phyloP scores from a whole-genome alignment of 768 basidiomycete genomes.

The Boletus edulis region DNA sequence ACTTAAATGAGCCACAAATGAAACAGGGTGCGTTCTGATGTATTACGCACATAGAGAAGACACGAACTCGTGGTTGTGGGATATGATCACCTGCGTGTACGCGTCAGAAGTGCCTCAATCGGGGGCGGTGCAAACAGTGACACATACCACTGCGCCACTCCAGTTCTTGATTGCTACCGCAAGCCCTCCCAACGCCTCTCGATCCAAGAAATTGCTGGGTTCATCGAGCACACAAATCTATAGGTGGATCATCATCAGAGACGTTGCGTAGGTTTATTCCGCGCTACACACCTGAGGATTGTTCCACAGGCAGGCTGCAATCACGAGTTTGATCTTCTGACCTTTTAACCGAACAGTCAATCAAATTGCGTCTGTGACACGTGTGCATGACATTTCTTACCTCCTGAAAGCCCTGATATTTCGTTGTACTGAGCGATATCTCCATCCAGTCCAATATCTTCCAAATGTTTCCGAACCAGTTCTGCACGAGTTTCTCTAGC shows the following conservation, averaged over 20 bases:
- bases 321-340: slow-evolving; percentile 96
- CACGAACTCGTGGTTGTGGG: slow-evolving; percentile 91
- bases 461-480: slow-evolving; percentile 86
- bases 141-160: slow-evolving; percentile 79
- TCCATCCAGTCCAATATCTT: slow-evolving; percentile 94
- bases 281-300: slow-evolving; percentile 71
- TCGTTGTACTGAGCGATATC: slow-evolving; percentile 99
- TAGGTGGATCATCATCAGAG: slow-evolving; percentile 2
- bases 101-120: slow-evolving; percentile 15
- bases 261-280: background rate
- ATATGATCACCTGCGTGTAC: slow-evolving; percentile 78
- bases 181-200: slow-evolving; percentile 91
- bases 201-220: slow-evolving; percentile 96
- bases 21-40: slow-evolving; percentile 8
- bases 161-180: slow-evolving; percentile 95
- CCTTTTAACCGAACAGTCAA: slow-evolving; percentile 45
- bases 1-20: slow-evolving; percentile 15
- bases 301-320: slow-evolving; percentile 95
- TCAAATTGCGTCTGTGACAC: slow-evolving; percentile 11
- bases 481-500: slow-evolving; percentile 79
- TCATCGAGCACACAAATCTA: slow-evolving; percentile 74
- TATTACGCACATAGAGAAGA: slow-evolving; percentile 67
- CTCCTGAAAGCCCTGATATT: slow-evolving; percentile 90
- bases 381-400: slow-evolving; percentile 37
- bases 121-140: slow-evolving; percentile 12